A percentile compares a stretch with the other conserved stretches of the same genome.
Evolutionary conservation across 1,284 basidiomycete species (phyloP).

Genomic region (Ganoderma lingzhi): DNA sequence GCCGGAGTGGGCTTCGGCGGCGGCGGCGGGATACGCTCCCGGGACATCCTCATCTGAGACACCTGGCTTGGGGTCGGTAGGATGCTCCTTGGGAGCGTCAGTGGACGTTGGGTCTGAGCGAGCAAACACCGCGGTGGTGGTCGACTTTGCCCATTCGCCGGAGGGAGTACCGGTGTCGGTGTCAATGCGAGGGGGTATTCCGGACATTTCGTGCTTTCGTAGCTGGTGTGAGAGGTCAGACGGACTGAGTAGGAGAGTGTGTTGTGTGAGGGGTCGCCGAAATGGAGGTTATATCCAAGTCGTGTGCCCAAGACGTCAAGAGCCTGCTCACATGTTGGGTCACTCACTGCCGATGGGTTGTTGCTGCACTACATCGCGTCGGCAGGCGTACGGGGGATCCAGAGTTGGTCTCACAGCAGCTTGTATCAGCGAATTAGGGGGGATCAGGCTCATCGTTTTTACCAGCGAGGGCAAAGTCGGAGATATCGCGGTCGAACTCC

Average conservation of each 20-base stretch:
- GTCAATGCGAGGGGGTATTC: constrained; percentile 37
- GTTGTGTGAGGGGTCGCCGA: not conserved
- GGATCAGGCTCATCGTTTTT: too few relatives aligned
- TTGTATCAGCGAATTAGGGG: too few relatives aligned
- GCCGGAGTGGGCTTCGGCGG: constrained; percentile 17
- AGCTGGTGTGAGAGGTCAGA: not conserved
- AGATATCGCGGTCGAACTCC: too few relatives aligned
- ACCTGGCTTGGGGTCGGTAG: constrained; percentile 24
- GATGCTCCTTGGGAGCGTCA: constrained; percentile 23
- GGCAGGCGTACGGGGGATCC: too few relatives aligned
- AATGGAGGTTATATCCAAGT: not conserved
- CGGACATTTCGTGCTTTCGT: constrained; percentile 35
- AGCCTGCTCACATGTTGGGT: too few relatives aligned
- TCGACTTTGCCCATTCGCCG: constrained; percentile 41
- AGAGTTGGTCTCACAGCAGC: too few relatives aligned
- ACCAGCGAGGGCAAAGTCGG: too few relatives aligned
- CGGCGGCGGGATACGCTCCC: constrained; percentile 39
- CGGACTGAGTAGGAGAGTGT: not conserved
- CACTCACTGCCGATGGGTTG: too few relatives aligned
- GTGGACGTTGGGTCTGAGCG: constrained; percentile 33
- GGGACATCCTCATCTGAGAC: constrained; percentile 35
- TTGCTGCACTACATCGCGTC: too few relatives aligned
- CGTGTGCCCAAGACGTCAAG: constrained; percentile 2
- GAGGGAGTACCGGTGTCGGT: constrained; percentile 39
- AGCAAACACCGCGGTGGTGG: constrained; percentile 39